A percentile compares a stretch with the other conserved stretches of the same genome.
Conservation (phyloP, 2,329 filamentous ascomycete species). For the Xylariaceae sp. region DNA sequence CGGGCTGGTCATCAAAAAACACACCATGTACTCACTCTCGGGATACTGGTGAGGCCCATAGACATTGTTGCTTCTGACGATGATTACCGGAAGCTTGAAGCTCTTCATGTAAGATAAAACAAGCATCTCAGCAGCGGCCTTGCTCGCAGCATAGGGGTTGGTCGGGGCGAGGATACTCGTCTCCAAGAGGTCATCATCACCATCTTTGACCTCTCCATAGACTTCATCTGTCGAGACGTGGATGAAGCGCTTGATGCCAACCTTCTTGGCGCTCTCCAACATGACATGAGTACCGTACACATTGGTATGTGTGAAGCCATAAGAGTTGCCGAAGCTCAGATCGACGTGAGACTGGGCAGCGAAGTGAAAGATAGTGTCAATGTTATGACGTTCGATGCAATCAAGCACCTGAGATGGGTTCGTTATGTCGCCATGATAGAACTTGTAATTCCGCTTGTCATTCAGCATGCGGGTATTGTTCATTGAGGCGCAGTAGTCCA, state of each 20-base stretch:
- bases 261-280: conserved; percentile 68
- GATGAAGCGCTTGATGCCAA: conserved; percentile 67
- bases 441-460: conserved; percentile 65
- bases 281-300: conserved; percentile 81
- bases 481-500: conserved; percentile 75
- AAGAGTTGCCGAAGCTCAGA: conserved; percentile 75
- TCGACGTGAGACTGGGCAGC: conserved; percentile 84
- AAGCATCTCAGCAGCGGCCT: conserved; percentile 78
- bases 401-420: conserved; percentile 63
- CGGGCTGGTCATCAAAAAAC: neutral
- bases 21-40: conserved; percentile 56
- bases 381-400: conserved; percentile 64
- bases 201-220: conserved; percentile 72
- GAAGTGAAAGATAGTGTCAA: conserved; percentile 79
- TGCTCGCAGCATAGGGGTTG: conserved; percentile 76
- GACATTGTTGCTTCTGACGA: conserved; percentile 78
- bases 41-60: conserved; percentile 82
- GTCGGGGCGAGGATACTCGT: conserved; percentile 71
- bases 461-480: conserved; percentile 72
- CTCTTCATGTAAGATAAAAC: conserved; percentile 83
- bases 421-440: conserved; percentile 75
- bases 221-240: conserved; percentile 84
- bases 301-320: conserved; percentile 75
- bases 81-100: conserved; percentile 74
- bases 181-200: conserved; percentile 66